Percentiles rank a stretch among this genome's conserved stretches.
Evolutionary conservation across 441 rosid genomes (phyloP).

Genomic region (Macaranga tanarius): DNA sequence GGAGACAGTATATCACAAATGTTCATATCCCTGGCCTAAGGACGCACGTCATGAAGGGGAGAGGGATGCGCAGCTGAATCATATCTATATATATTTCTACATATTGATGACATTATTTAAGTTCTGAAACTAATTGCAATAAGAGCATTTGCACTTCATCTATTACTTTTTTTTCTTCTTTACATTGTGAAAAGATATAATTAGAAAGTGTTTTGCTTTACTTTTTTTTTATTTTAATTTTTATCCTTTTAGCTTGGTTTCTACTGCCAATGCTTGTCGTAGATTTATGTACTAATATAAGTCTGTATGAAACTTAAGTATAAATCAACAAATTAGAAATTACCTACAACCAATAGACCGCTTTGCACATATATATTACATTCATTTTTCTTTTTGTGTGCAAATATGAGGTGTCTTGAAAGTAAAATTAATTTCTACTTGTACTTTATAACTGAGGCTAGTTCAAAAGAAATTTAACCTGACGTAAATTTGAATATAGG

Average conservation of each 20-base stretch:
- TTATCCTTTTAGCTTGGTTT: background rate
- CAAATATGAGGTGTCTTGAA: no score
- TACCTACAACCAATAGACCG: no score
- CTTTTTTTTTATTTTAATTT: no score
- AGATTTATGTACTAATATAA: background rate
- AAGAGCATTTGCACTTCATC: background rate
- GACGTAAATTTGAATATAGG: no score
- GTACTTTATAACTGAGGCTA: no score
- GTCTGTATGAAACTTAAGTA: background rate
- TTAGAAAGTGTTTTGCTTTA: background rate
- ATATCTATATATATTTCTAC: background rate
- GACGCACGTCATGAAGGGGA: constrained; percentile 76
- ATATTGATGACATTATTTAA: background rate
- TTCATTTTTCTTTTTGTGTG: no score
- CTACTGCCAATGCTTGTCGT: background rate
- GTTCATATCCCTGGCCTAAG: constrained; percentile 82
- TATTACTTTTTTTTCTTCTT: background rate
- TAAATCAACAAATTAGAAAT: no score
- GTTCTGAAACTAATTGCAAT: constrained; percentile 13
- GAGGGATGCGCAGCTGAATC: constrained; percentile 30
- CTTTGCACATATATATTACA: no score
- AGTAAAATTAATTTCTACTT: no score
- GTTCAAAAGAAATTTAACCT: no score
- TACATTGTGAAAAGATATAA: background rate
- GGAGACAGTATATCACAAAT: constrained; percentile 79